Percentiles rank a stretch among this genome's conserved stretches.
Conservation (phyloP, 257 asterid genomes). For the Solanum raphanifolium region DNA sequence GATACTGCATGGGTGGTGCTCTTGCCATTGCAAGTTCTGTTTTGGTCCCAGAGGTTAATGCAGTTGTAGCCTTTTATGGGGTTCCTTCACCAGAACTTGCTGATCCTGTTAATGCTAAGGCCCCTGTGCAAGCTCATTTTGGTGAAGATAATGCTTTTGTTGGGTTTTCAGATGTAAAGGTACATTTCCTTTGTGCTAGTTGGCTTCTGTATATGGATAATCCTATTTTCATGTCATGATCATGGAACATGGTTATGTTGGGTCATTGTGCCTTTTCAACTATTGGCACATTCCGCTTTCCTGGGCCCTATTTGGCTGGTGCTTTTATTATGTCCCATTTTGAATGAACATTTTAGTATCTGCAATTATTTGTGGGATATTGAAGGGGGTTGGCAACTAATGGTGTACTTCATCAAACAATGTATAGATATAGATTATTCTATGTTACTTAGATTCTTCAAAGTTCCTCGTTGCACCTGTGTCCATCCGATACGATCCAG, state of each 20-base stretch:
- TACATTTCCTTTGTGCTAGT: slow-evolving; percentile 6
- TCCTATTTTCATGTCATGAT: background rate
- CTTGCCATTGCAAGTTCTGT: slow-evolving; percentile 95
- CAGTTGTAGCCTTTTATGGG: slow-evolving; percentile 88
- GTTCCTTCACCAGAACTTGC: slow-evolving; percentile 88
- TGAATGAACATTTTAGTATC: background rate
- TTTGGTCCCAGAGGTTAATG: slow-evolving; percentile 66
- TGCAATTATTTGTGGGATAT: background rate
- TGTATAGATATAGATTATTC: background rate
- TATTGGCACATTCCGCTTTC: background rate
- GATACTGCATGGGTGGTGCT: slow-evolving; percentile 99
- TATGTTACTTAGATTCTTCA: background rate
- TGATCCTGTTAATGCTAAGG: slow-evolving; percentile 72
- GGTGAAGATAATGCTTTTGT: slow-evolving; percentile 66
- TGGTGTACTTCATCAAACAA: background rate
- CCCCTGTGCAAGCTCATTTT: slow-evolving; percentile 96
- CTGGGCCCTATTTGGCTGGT: background rate
- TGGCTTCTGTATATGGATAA: background rate
- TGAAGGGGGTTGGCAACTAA: background rate
- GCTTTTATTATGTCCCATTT: background rate
- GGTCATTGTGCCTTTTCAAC: background rate
- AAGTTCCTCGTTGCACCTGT: background rate
- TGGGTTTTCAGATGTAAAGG: slow-evolving; percentile 92
- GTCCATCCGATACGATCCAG: background rate
- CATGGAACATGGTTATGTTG: background rate